Evolutionary conservation across 345 rosid genomes (phyloP).

Genomic region (Eutrema yunnanense): DNA sequence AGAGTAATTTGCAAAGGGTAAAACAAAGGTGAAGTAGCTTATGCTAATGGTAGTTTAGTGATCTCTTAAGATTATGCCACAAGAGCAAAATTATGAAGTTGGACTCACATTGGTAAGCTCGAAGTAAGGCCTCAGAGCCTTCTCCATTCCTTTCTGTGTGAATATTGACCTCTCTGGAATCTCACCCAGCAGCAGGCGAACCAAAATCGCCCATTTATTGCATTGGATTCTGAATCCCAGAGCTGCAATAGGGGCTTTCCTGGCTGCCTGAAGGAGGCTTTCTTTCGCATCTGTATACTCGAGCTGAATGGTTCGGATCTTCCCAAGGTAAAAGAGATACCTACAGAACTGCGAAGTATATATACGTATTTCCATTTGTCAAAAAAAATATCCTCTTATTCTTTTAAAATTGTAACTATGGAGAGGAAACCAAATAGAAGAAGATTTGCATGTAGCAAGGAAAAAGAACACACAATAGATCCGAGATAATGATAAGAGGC

Average conservation of each 20-base stretch:
- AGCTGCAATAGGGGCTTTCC: constrained; percentile 82
- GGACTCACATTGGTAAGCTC: constrained; percentile 83
- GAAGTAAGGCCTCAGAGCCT: constrained; percentile 75
- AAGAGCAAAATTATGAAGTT: background rate
- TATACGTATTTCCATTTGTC: background rate
- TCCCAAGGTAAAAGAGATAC: constrained; percentile 82
- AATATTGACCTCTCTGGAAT: constrained; percentile 82
- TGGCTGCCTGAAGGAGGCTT: constrained; percentile 82
- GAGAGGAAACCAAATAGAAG: background rate
- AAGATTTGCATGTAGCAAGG: background rate
- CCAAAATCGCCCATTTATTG: constrained; percentile 83
- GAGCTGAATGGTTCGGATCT: constrained; percentile 82
- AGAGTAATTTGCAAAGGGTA: background rate
- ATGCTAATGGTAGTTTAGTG: background rate
- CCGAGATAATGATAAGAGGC: background rate
- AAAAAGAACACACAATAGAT: background rate
- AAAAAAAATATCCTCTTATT: background rate
- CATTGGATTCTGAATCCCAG: constrained; percentile 73
- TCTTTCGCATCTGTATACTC: constrained; percentile 95
- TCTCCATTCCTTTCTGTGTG: constrained; percentile 87
- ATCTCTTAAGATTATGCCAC: background rate
- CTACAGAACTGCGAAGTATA: constrained; percentile 64
- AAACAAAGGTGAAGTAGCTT: background rate
- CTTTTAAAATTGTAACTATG: background rate
- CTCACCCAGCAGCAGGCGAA: constrained; percentile 72